Percentiles rank a stretch among this genome's conserved stretches.
phyloP scores from a whole-genome alignment of 345 rosid genomes.

The Eucalyptus camaldulensis region DNA sequence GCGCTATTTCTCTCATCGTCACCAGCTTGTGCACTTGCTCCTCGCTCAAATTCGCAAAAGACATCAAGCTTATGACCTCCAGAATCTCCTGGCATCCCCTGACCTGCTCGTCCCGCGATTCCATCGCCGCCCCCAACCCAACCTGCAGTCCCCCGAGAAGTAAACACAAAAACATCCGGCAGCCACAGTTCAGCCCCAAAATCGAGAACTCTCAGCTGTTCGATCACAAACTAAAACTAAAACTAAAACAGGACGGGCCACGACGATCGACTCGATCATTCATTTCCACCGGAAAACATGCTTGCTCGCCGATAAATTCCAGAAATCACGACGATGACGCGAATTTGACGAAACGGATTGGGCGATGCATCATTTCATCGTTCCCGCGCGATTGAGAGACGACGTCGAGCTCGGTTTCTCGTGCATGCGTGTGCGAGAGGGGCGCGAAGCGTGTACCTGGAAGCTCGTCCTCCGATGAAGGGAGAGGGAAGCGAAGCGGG shows the following conservation, averaged over 20 bases:
- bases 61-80: neutral
- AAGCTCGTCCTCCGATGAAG: neutral
- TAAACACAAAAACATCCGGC: neutral
- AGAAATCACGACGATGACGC: neutral
- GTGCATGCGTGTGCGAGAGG: neutral
- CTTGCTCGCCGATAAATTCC: neutral
- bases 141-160: neutral
- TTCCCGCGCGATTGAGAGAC: neutral
- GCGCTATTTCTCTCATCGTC: neutral
- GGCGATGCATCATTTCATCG: neutral
- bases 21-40: neutral
- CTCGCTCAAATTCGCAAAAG: neutral
- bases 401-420: neutral
- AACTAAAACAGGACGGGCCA: neutral
- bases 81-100: neutral
- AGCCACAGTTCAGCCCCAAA: neutral
- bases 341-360: neutral
- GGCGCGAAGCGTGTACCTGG: neutral
- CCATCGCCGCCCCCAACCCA: neutral
- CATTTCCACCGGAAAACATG: neutral
- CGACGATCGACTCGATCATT: neutral
- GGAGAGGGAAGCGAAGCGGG: neutral
- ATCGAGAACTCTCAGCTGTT: neutral
- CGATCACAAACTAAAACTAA: neutral
- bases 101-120: neutral